Evolutionary conservation across 2,329 filamentous ascomycete species (phyloP).

Genomic region (Sphaerostilbella broomeana): DNA sequence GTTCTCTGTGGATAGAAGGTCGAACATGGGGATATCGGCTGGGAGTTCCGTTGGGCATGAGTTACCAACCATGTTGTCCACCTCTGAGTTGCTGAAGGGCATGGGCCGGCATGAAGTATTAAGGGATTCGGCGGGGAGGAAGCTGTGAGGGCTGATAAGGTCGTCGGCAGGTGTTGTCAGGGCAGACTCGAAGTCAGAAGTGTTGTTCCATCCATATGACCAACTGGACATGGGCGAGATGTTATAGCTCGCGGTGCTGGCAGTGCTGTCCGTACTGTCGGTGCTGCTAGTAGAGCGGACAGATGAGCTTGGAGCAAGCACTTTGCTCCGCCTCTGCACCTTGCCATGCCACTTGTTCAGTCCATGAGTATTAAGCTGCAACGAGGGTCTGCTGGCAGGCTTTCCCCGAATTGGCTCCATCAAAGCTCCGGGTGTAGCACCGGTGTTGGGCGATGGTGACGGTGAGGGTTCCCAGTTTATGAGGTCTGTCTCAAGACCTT

Average conservation of each 20-base stretch:
- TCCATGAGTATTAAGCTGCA: conserved; percentile 34
- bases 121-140: conserved; percentile 22
- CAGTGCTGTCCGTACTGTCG: conserved; percentile 32
- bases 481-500: conserved; percentile 23
- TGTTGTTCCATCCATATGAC: conserved; percentile 33
- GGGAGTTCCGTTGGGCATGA: conserved; percentile 36
- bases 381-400: conserved; percentile 26
- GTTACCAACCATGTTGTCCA: conserved; percentile 25
- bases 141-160: conserved; percentile 28
- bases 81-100: conserved; percentile 19
- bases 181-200: conserved; percentile 35
- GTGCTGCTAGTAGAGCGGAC: conserved; percentile 39
- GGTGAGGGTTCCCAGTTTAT: conserved; percentile 23
- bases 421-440: conserved; percentile 21
- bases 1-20: conserved; percentile 24
- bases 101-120: conserved; percentile 18
- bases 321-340: conserved; percentile 32
- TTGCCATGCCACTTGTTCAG: conserved; percentile 27
- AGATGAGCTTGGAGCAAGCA: conserved; percentile 41
- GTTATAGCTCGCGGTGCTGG: conserved; percentile 33
- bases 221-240: conserved; percentile 44
- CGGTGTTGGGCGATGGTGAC: conserved; percentile 19
- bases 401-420: conserved; percentile 16
- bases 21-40: conserved; percentile 33
- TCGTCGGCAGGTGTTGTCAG: conserved; percentile 43